A percentile compares a stretch with the other conserved stretches of the same genome.
Evolutionary conservation across 345 rosid species (phyloP).

Genomic region (Hibiscus syriacus): DNA sequence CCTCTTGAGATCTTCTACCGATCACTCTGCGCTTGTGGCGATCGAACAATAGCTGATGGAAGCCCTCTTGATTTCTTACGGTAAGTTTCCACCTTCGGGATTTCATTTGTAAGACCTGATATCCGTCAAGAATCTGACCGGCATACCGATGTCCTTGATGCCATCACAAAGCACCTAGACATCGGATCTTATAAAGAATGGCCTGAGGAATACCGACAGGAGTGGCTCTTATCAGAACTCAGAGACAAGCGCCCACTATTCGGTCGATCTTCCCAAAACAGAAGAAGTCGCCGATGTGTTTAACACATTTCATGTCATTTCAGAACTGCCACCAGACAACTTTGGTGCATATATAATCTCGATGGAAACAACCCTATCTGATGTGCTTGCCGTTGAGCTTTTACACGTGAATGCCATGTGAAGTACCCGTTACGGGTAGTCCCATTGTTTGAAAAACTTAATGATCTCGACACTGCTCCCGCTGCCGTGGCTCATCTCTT

Average conservation of each 20-base stretch:
- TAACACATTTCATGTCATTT: slow-evolving; percentile 74
- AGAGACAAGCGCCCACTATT: slow-evolving; percentile 87
- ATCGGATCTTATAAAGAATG: slow-evolving; percentile 88
- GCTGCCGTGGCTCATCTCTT: slow-evolving; percentile 88
- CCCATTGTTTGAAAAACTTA: slow-evolving; percentile 90
- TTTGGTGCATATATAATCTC: slow-evolving; percentile 93
- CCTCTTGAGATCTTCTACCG: slow-evolving; percentile 95
- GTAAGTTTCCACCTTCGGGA: slow-evolving; percentile 99
- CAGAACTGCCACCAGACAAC: slow-evolving; percentile 79
- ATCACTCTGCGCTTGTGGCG: slow-evolving; percentile 80
- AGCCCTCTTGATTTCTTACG: slow-evolving; percentile 92
- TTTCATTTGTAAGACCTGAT: slow-evolving; percentile 85
- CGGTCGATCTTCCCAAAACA: slow-evolving; percentile 88
- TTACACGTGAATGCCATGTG: slow-evolving; percentile 87
- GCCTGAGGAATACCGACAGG: slow-evolving; percentile 78
- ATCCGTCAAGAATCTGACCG: slow-evolving; percentile 95
- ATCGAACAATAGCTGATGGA: slow-evolving; percentile 90
- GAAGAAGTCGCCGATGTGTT: slow-evolving; percentile 85
- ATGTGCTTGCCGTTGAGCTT: slow-evolving; percentile 92
- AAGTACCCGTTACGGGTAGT: slow-evolving; percentile 82
- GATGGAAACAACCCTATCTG: slow-evolving; percentile 95
- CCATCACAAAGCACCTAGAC: slow-evolving; percentile 69
- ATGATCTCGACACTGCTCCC: slow-evolving; percentile 88
- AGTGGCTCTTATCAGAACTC: slow-evolving; percentile 88
- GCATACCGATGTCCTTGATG: slow-evolving; percentile 87